Conservation (phyloP, 306 rosid genomes). For the Hippophae tibetana region DNA sequence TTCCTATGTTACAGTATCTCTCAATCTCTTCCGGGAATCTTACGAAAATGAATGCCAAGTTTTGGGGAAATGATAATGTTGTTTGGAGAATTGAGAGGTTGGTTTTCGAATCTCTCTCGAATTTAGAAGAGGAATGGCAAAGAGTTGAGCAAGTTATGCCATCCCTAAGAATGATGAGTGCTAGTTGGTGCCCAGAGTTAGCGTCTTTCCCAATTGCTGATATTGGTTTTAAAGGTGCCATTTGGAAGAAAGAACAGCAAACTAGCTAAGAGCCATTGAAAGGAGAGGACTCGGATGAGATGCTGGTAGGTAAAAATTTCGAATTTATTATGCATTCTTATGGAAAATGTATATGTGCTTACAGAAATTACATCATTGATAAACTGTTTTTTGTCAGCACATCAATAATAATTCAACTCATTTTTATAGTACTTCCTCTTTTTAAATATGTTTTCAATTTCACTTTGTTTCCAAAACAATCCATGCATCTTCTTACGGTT, state of each 20-base stretch:
- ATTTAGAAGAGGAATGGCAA: constrained; percentile 22
- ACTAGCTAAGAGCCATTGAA: not conserved
- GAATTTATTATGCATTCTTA: not conserved
- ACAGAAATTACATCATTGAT: no score
- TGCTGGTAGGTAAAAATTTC: not conserved
- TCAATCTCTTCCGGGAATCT: constrained; percentile 25
- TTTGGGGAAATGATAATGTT: constrained; percentile 17
- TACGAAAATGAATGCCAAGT: constrained; percentile 6
- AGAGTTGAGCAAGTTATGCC: constrained; percentile 18
- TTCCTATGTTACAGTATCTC: constrained; percentile 20
- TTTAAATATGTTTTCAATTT: not conserved
- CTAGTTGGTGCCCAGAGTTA: constrained; percentile 27
- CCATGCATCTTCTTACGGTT: not conserved
- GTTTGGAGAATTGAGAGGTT: constrained; percentile 26
- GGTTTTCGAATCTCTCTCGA: constrained; percentile 20
- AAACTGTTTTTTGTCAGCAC: no score
- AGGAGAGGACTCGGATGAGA: no score
- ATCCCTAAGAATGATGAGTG: constrained; percentile 10
- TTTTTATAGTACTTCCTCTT: not conserved
- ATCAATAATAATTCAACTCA: no score
- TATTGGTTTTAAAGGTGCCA: constrained; percentile 21
- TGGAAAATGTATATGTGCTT: no score
- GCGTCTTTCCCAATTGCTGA: constrained; percentile 19
- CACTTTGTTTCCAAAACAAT: not conserved
- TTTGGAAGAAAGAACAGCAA: constrained; percentile 25